These are phyloP conservation scores for Albizia julibrissin DNA, from an alignment of 306 rosid genomes.

Conservation along the genomic window DNA sequence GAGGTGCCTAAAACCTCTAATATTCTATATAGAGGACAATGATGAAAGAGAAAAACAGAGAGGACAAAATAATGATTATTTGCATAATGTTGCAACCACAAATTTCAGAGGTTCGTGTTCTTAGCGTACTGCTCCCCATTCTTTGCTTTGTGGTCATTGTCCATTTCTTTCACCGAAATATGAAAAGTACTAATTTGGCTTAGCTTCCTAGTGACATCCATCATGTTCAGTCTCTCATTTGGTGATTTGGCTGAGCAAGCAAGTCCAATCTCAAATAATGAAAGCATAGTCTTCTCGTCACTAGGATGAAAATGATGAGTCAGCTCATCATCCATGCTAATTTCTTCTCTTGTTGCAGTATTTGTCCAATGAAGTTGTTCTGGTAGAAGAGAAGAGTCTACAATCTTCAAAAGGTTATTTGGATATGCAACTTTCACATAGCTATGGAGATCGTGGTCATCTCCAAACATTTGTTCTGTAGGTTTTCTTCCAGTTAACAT, in stretches of 20 bases:
- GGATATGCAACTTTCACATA: neutral
- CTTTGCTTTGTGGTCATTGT: neutral
- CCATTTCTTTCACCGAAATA: neutral
- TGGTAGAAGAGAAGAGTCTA: neutral
- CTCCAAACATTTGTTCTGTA: neutral
- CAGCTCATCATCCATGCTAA: neutral
- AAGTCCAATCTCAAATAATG: neutral
- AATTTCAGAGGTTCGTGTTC: neutral
- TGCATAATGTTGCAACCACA: neutral
- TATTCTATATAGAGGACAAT: neutral
- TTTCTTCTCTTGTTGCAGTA: neutral
- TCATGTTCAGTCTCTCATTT: neutral
- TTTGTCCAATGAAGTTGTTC: neutral
- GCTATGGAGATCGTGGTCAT: neutral
- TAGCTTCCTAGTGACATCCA: neutral
- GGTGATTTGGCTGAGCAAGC: neutral
- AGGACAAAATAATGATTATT: neutral
- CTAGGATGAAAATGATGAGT: neutral
- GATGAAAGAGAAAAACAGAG: neutral
- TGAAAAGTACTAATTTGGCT: neutral
- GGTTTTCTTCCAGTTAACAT: neutral
- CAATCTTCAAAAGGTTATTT: neutral
- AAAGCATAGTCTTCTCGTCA: neutral
- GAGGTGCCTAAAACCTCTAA: neutral
- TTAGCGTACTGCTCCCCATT: neutral